phyloP scores from a whole-genome alignment of 2,329 filamentous ascomycete genomes.

The Colletotrichum horii region DNA sequence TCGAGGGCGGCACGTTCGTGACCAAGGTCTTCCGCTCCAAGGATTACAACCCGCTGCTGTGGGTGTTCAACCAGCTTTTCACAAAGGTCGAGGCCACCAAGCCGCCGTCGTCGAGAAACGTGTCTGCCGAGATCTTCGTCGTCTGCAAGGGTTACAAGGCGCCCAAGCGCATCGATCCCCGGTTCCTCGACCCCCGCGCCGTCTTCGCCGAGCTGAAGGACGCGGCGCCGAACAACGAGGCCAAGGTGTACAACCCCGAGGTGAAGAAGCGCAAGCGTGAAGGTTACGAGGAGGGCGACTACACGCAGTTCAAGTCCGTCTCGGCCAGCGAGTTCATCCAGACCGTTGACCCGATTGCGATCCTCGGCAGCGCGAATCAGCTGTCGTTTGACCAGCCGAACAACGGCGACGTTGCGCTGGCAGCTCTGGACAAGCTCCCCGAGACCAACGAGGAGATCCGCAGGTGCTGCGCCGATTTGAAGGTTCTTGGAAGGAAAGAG shows the following conservation, averaged over 20 bases:
- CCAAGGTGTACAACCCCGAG: conserved; percentile 97
- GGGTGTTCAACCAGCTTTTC: conserved; percentile 98
- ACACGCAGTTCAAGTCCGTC: conserved; percentile 88
- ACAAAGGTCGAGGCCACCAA: conserved; percentile 96
- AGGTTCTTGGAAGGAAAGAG: conserved; percentile 90
- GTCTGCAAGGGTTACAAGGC: conserved; percentile 96
- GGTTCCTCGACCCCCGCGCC: conserved; percentile 85
- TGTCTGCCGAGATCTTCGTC: conserved; percentile 98
- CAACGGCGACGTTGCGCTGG: conserved; percentile 84
- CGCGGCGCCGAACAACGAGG: conserved; percentile 90
- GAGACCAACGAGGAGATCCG: conserved; percentile 87
- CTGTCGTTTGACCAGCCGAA: conserved; percentile 81
- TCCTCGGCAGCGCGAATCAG: conserved; percentile 85
- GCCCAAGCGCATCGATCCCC: conserved; percentile 89
- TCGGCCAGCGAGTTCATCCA: conserved; percentile 93
- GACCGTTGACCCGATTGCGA: conserved; percentile 89
- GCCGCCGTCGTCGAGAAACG: conserved; percentile 92
- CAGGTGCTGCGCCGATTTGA: conserved; percentile 80
- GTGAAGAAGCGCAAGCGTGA: conserved; percentile 97
- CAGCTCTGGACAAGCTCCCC: conserved; percentile 82
- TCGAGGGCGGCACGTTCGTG: conserved; percentile 89
- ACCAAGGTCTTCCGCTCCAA: conserved; percentile 98
- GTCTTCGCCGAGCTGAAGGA: conserved; percentile 94
- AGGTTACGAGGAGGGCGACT: conserved; percentile 96
- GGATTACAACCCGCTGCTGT: conserved; percentile 93